phyloP scores from a whole-genome alignment of 805 yeast species.

The Myxozyma nipponensis region DNA sequence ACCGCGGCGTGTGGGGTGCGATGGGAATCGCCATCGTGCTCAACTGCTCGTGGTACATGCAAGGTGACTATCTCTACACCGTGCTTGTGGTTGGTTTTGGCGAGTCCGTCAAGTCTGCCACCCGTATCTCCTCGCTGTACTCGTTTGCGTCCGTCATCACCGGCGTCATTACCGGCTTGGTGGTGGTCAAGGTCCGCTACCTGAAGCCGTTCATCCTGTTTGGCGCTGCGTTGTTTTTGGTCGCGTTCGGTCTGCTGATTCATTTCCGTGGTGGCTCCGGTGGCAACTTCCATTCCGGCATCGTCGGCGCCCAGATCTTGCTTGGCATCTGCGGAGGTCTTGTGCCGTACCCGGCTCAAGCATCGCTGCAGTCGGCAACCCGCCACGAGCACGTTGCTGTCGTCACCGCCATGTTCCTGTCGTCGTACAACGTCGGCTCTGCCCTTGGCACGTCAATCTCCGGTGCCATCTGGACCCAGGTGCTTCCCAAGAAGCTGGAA shows the following conservation, averaged over 20 bases:
- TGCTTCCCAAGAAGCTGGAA: slow-evolving; percentile 46
- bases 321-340: slow-evolving; percentile 73
- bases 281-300: slow-evolving; percentile 48
- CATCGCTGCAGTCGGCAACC: slow-evolving; percentile 55
- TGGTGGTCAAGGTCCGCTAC: slow-evolving; percentile 48
- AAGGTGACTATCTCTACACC: slow-evolving; percentile 64
- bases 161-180: slow-evolving; percentile 56
- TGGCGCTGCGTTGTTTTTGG: slow-evolving; percentile 57
- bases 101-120: slow-evolving; percentile 59
- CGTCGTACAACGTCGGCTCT: slow-evolving; percentile 58
- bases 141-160: slow-evolving; percentile 62
- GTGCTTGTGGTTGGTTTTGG: slow-evolving; percentile 61
- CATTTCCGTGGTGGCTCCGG: slow-evolving; percentile 50
- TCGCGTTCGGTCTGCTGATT: slow-evolving; percentile 57
- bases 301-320: slow-evolving; percentile 61
- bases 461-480: slow-evolving; percentile 69
- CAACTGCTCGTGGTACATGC: slow-evolving; percentile 64
- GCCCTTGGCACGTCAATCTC: slow-evolving; percentile 62
- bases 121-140: slow-evolving; percentile 57
- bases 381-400: slow-evolving; percentile 64
- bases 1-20: slow-evolving; percentile 76
- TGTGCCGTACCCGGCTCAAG: slow-evolving; percentile 62
- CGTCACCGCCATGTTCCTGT: slow-evolving; percentile 53
- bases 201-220: slow-evolving; percentile 57
- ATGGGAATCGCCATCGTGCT: slow-evolving; percentile 54